phyloP scores from a whole-genome alignment of 1,284 basidiomycete species.

The Xerocomus minutiporus region DNA sequence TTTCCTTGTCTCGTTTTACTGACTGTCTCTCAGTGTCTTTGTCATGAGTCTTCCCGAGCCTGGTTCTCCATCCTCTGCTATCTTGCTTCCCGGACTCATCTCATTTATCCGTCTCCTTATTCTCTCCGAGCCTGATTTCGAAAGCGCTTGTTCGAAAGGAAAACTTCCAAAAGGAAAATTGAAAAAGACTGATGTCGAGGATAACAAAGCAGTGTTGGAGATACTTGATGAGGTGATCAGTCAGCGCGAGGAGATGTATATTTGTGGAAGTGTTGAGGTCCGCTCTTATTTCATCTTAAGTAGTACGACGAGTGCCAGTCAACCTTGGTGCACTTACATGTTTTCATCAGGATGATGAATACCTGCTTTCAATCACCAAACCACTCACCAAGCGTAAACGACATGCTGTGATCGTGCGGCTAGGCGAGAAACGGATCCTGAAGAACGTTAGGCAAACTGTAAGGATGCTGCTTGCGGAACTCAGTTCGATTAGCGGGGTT shows the following conservation, averaged over 20 bases:
- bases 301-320: not conserved
- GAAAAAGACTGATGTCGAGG: constrained; percentile 8
- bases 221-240: constrained; percentile 49
- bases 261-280: constrained; percentile 24
- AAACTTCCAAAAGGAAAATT: constrained; percentile 74
- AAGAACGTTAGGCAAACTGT: constrained; percentile 35
- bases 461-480: constrained; percentile 8
- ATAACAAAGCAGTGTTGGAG: constrained; percentile 47
- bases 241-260: constrained; percentile 51
- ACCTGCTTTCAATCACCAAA: constrained; percentile 33
- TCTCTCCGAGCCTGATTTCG: constrained; percentile 59
- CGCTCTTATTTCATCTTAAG: not conserved
- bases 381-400: constrained; percentile 45
- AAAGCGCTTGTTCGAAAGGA: constrained; percentile 57
- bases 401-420: constrained; percentile 68
- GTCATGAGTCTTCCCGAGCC: constrained; percentile 12
- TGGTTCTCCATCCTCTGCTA: constrained; percentile 30
- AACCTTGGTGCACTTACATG: constrained; percentile 1
- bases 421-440: constrained; percentile 79
- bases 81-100: constrained; percentile 58
- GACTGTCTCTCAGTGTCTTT: constrained; percentile 14
- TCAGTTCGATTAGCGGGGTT: not conserved
- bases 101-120: constrained; percentile 71
- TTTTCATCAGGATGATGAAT: constrained; percentile 48
- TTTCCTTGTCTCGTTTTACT: too few relatives aligned